Conservation (phyloP, 148 eudicot species). For the Persicaria tinctoria region DNA sequence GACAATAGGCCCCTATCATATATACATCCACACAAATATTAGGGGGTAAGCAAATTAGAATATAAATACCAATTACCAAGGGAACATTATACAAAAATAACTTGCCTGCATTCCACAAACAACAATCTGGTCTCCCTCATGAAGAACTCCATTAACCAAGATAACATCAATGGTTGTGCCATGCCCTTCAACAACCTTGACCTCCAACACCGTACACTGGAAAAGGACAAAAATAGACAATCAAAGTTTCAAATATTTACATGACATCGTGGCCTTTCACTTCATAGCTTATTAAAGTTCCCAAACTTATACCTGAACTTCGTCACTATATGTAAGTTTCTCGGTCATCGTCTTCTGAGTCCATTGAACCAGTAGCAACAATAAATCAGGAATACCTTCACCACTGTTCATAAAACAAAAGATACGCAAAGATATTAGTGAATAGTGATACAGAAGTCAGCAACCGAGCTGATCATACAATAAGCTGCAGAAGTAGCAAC, state of each 20-base stretch:
- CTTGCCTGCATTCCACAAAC: constrained; percentile 87
- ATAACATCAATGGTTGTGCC: constrained; percentile 92
- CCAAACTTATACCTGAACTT: constrained; percentile 46
- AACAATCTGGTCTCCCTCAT: constrained; percentile 87
- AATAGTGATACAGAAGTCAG: not conserved
- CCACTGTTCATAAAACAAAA: constrained; percentile 44
- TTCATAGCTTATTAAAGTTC: constrained; percentile 1
- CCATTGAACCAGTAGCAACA: constrained; percentile 71
- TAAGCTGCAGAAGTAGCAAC: not conserved
- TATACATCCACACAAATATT: constrained; percentile 7
- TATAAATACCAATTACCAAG: not conserved
- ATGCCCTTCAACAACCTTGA: constrained; percentile 88
- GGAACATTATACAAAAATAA: constrained; percentile 1
- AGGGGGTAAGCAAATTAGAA: constrained; percentile 7
- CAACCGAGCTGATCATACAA: not conserved
- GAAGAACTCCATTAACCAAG: constrained; percentile 86
- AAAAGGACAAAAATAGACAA: constrained; percentile 13
- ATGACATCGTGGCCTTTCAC: not conserved
- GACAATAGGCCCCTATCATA: constrained; percentile 70
- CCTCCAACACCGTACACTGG: constrained; percentile 95
- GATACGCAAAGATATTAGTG: not conserved
- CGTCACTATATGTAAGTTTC: constrained; percentile 64
- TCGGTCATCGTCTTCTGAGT: constrained; percentile 76
- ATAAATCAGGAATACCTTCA: constrained; percentile 79
- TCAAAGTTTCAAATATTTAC: constrained; percentile 13